Percentiles rank a stretch among this genome's conserved stretches.
phyloP scores from a whole-genome alignment of 768 basidiomycete genomes.

The Polyporus arcularius region DNA sequence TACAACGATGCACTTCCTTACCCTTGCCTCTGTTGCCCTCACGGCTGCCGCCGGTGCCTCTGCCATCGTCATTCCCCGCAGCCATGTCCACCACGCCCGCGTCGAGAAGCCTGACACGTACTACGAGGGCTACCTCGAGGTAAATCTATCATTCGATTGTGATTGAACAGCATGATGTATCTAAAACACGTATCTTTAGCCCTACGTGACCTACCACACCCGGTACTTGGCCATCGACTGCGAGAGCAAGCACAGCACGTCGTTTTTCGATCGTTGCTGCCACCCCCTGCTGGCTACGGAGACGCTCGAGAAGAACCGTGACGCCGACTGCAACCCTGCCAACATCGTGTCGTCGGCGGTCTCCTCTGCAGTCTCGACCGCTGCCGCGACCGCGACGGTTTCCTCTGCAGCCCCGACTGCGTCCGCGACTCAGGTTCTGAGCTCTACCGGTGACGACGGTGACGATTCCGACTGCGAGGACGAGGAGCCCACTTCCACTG shows the following conservation, averaged over 20 bases:
- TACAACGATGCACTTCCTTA: conserved; percentile 34
- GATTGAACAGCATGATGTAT: background rate
- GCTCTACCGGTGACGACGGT: conserved; percentile 8
- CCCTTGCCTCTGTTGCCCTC: conserved; percentile 47
- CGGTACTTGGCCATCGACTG: conserved; percentile 63
- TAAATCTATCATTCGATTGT: conserved; percentile 12
- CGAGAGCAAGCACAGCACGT: conserved; percentile 36
- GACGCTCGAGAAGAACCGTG: conserved; percentile 46
- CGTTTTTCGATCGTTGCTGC: conserved; percentile 71
- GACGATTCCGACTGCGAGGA: conserved; percentile 18
- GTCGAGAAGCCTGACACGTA: conserved; percentile 42
- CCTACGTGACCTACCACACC: conserved; percentile 56
- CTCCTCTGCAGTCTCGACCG: conserved; percentile 12
- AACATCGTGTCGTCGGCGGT: conserved; percentile 27
- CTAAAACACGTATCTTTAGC: conserved; percentile 30
- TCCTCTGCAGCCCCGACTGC: conserved; percentile 22
- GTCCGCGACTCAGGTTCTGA: conserved; percentile 13
- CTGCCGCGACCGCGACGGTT: background rate
- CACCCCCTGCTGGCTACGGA: conserved; percentile 62
- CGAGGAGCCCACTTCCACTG: conserved; percentile 8
- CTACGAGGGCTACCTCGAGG: conserved; percentile 44
- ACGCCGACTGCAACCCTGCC: conserved; percentile 54
- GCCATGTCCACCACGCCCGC: conserved; percentile 34
- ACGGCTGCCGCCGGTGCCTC: conserved; percentile 39
- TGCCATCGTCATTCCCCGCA: conserved; percentile 41